Evolutionary conservation across 1,284 basidiomycete genomes (phyloP).

Genomic region (Cryptococcus hybrid): DNA sequence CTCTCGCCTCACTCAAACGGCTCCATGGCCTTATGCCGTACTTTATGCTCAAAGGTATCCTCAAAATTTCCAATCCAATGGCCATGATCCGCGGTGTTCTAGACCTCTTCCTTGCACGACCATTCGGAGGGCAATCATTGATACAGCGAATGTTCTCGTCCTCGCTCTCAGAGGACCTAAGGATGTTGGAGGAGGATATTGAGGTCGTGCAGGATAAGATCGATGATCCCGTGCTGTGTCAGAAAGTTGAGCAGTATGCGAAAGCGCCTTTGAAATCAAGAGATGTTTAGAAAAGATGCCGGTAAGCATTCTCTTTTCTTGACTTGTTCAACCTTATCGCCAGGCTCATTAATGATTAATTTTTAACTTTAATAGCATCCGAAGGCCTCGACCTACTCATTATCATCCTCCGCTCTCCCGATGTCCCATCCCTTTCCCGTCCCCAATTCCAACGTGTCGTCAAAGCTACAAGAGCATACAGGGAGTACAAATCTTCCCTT

Average conservation of each 20-base stretch:
- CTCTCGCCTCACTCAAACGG: constrained; percentile 81
- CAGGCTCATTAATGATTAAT: not conserved
- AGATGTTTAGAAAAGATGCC: constrained; percentile 73
- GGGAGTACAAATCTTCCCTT: constrained; percentile 64
- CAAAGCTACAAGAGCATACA: constrained; percentile 71
- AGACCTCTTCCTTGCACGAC: constrained; percentile 96
- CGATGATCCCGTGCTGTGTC: constrained; percentile 80
- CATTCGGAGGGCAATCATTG: constrained; percentile 89
- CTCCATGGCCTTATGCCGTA: constrained; percentile 98
- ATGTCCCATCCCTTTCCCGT: constrained; percentile 69
- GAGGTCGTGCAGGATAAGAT: constrained; percentile 82
- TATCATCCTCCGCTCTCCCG: constrained; percentile 75
- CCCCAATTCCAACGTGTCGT: constrained; percentile 75
- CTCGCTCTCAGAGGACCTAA: constrained; percentile 84
- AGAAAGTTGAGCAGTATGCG: constrained; percentile 83
- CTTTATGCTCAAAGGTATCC: constrained; percentile 86
- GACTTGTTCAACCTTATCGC: not conserved
- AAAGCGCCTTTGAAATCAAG: constrained; percentile 89
- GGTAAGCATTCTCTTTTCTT: constrained; percentile 51
- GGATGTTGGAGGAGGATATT: constrained; percentile 78
- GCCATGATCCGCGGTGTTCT: constrained; percentile 89
- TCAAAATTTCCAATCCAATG: constrained; percentile 94
- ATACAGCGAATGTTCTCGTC: constrained; percentile 94
- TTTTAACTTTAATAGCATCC: constrained; percentile 49
- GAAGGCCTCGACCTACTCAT: constrained; percentile 79